phyloP scores from a whole-genome alignment of 257 asterid species.

The Plantago ovata region DNA sequence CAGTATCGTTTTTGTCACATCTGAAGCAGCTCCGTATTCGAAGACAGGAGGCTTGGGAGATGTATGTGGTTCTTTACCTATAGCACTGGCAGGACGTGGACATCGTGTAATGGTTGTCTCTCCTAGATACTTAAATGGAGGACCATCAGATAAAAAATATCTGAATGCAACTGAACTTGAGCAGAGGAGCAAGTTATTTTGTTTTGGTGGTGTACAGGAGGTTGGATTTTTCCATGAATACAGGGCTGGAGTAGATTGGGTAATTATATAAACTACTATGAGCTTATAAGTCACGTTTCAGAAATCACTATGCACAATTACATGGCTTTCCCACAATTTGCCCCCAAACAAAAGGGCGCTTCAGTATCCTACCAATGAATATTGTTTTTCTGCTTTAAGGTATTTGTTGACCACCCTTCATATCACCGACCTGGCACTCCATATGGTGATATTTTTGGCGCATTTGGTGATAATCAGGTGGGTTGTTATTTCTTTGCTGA shows the following conservation, averaged over 20 bases:
- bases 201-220: conserved; percentile 76
- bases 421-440: conserved; percentile 95
- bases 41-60: conserved; percentile 99
- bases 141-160: conserved; percentile 48
- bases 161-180: conserved; percentile 55
- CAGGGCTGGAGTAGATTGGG: conserved; percentile 98
- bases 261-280: conserved; percentile 26
- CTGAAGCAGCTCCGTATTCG: conserved; percentile 97
- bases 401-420: conserved; percentile 84
- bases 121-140: conserved; percentile 72
- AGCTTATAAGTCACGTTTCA: not conserved
- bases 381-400: conserved; percentile 39
- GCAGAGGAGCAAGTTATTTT: conserved; percentile 40
- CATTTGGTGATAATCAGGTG: conserved; percentile 99
- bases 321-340: not conserved
- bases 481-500: conserved; percentile 15
- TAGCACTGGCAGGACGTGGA: conserved; percentile 79
- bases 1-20: conserved; percentile 66
- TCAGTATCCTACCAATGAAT: not conserved
- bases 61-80: conserved; percentile 95
- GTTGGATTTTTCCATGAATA: conserved; percentile 84
- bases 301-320: not conserved
- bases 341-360: no score
- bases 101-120: conserved; percentile 97
- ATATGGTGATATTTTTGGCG: conserved; percentile 84